Evolutionary conservation across 1,284 basidiomycete species (phyloP).

Genomic region (Wallemia hederae): DNA sequence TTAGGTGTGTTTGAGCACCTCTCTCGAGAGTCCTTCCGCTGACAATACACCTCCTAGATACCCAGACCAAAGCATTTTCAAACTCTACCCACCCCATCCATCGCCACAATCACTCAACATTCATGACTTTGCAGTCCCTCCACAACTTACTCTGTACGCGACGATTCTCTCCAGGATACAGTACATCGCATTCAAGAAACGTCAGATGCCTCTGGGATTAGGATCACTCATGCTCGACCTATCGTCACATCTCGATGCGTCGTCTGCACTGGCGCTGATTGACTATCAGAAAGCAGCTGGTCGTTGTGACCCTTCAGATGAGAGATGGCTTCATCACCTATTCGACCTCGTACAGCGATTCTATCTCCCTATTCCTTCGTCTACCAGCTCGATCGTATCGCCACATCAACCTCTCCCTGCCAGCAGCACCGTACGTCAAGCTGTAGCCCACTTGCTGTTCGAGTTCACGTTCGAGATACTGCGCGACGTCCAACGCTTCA

Average conservation of each 20-base stretch:
- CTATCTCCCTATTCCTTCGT: constrained; percentile 8
- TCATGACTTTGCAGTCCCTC: not conserved
- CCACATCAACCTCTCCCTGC: constrained; percentile 6
- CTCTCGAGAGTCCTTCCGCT: too few relatives aligned
- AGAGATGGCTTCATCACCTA: constrained; percentile 21
- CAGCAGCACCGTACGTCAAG: constrained; percentile 11
- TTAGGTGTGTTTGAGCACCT: not conserved
- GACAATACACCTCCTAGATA: not conserved
- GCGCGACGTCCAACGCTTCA: constrained; percentile 16
- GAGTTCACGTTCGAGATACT: constrained; percentile 17
- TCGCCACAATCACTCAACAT: not conserved
- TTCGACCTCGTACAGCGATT: constrained; percentile 18
- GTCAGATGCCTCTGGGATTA: not conserved
- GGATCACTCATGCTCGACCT: constrained; percentile 16
- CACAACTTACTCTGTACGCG: not conserved
- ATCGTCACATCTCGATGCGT: constrained; percentile 16
- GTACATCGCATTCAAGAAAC: not conserved
- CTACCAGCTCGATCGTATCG: constrained; percentile 2
- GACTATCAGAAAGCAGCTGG: constrained; percentile 19
- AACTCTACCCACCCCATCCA: not conserved
- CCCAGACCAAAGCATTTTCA: not conserved
- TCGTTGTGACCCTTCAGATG: constrained; percentile 19
- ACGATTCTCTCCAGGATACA: not conserved
- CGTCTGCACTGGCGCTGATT: constrained; percentile 17
- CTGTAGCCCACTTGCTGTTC: constrained; percentile 16